Conservation (phyloP, 2,329 filamentous ascomycete genomes). For the Trichoderma hamatum region DNA sequence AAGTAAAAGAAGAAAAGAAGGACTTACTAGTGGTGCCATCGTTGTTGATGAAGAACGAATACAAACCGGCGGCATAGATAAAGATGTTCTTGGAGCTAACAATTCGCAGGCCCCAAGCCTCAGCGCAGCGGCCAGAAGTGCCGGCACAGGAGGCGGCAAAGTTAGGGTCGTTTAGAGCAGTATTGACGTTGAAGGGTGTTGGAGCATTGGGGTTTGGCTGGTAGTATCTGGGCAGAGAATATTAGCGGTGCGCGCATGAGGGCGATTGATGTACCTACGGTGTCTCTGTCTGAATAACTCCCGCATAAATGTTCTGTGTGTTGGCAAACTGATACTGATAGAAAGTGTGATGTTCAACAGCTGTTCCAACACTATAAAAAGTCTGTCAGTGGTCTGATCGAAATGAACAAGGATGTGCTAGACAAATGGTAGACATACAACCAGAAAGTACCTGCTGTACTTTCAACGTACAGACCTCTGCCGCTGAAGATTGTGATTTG, state of each 20-base stretch:
- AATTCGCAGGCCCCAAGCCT: conserved; percentile 15
- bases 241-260: background rate
- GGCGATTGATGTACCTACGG: background rate
- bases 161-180: conserved; percentile 2
- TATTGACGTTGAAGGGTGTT: conserved; percentile 30
- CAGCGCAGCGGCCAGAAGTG: background rate
- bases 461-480: conserved; percentile 42
- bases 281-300: conserved; percentile 65
- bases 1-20: background rate
- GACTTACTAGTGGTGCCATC: background rate
- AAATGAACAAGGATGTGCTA: background rate
- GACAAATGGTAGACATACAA: background rate
- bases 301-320: conserved; percentile 57
- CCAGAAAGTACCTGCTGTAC: conserved; percentile 23
- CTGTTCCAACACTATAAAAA: conserved; percentile 32
- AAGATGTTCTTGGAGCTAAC: conserved; percentile 8
- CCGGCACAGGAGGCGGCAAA: conserved; percentile 7
- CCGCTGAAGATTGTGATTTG: conserved; percentile 42
- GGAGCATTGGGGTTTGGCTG: conserved; percentile 33
- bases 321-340: conserved; percentile 53
- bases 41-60: conserved; percentile 14
- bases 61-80: conserved; percentile 13
- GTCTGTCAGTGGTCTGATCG: background rate
- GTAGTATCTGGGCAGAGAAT: conserved; percentile 44
- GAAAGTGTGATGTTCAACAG: conserved; percentile 51